Evolutionary conservation across 768 basidiomycete genomes (phyloP), one percentile per base, ranked within the genome.

Genomic region (Panaeolus cyanescens): DNA sequence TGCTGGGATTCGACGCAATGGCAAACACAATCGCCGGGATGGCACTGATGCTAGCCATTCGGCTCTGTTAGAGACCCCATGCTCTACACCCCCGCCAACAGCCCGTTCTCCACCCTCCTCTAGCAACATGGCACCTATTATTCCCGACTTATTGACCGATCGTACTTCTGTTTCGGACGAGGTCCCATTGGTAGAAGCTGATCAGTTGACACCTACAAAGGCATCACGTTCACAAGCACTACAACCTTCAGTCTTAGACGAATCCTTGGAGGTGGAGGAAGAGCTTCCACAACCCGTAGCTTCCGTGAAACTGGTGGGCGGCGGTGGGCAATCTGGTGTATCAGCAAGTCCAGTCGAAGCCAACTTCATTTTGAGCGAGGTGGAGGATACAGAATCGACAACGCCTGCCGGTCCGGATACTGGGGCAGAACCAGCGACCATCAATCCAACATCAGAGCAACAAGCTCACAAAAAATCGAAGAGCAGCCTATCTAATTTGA

Each of bases 281-380:
- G 56, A 57, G 12, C 64, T 62, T 17, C 50, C 64, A 28, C 66
- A 71, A 20, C 68, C 77, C 19, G 78, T 79, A 50, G 74, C 79
- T 10, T 86, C 84, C 12, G 79, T 89, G 56, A 83, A 85, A 42
- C 70, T 89, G 13, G 80, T 89, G n/a, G 87, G 86, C 19, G 83
- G 80, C 2, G 82, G 82, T 19, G 84, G 84, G 17, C 72, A 76
- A 22, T 69, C 75, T 31, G 85, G 85, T 20, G 61, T 70, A 17
- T 71, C 71, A 5, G 36, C 65, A 59, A 58, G 54, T 31, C 28
- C 59, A 17, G 56, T 61, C 13, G 19, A n/a, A 17, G 30, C 20
- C 37, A 5, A 42, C 25, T 9, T 54, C 30, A 31, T 45, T 25
- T 32, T 32, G 19, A 32, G 20, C 25, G 45, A 57, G 32, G 15